phyloP scores from a whole-genome alignment of 495 filamentous ascomycete genomes.

The Daldinia concentrica region DNA sequence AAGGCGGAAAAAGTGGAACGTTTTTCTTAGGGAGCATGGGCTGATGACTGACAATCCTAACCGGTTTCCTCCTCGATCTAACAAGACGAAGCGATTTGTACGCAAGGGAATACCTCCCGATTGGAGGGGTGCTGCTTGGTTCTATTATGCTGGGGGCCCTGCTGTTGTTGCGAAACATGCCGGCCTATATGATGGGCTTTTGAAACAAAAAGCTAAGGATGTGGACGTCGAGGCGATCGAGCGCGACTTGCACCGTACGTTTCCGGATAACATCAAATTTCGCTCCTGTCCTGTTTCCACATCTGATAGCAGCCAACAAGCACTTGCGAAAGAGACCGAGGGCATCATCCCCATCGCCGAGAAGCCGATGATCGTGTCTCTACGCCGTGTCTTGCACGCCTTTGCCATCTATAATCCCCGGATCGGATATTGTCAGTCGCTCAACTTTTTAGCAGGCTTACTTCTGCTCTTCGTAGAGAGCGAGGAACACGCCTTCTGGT shows the following conservation, averaged over 20 bases:
- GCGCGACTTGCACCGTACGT: constrained; percentile 92
- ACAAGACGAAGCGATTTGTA: constrained; percentile 86
- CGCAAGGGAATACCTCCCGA: constrained; percentile 96
- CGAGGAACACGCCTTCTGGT: constrained; percentile 93
- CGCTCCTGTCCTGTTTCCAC: constrained; percentile 25
- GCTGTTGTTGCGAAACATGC: constrained; percentile 74
- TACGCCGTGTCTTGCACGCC: constrained; percentile 86
- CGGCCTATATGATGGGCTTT: constrained; percentile 76
- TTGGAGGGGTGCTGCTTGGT: constrained; percentile 94
- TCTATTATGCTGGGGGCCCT: constrained; percentile 94
- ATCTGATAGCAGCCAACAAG: constrained; percentile 49
- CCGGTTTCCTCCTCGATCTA: constrained; percentile 79
- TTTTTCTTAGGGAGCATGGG: constrained; percentile 77
- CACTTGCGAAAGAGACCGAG: constrained; percentile 25
- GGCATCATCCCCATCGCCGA: constrained; percentile 61
- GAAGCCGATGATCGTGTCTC: constrained; percentile 77
- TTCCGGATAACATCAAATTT: constrained; percentile 93
- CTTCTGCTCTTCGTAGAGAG: constrained; percentile 88
- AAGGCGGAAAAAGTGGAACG: constrained; percentile 81
- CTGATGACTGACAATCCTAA: constrained; percentile 75
- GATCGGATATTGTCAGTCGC: constrained; percentile 94
- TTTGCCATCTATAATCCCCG: constrained; percentile 89
- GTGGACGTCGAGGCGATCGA: constrained; percentile 91
- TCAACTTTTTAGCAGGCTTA: constrained; percentile 96
- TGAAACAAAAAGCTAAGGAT: constrained; percentile 69